Conservation (phyloP, 1,139 yeast species). For the Suhomyces bribrorum region DNA sequence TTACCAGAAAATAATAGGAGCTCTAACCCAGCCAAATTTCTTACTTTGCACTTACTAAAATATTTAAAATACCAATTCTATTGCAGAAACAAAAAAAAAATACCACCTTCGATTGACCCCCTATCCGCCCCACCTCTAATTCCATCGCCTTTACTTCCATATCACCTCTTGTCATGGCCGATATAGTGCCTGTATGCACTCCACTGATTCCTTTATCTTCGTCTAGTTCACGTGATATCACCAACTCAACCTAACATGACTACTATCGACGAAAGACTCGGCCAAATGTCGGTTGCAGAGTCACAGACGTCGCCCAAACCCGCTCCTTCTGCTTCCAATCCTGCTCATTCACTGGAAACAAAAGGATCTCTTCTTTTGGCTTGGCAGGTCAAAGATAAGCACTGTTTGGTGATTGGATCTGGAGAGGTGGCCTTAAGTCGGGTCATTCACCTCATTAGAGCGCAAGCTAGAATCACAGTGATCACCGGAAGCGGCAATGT, state of each 20-base stretch:
- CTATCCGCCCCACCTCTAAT: too few species aligned
- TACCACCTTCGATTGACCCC: too few species aligned
- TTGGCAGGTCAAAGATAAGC: constrained; percentile 67
- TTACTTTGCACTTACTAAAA: too few species aligned
- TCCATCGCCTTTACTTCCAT: too few species aligned
- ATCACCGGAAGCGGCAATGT: constrained; percentile 51
- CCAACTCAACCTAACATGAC: constrained; percentile 3
- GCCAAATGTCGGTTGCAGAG: constrained; percentile 1
- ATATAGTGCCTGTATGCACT: not conserved
- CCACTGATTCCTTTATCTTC: not conserved
- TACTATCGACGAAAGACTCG: constrained; percentile 1
- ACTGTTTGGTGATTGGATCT: constrained; percentile 74
- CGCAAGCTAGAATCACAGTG: constrained; percentile 71
- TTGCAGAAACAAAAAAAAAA: too few species aligned
- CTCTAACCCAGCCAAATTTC: too few species aligned
- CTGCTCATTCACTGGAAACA: constrained; percentile 15
- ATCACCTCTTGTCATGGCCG: too few species aligned
- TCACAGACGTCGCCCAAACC: not conserved
- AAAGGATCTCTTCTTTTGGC: constrained; percentile 66
- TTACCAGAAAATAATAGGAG: too few species aligned
- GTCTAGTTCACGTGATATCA: constrained; percentile 2
- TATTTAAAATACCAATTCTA: too few species aligned
- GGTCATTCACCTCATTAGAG: constrained; percentile 63
- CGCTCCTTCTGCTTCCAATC: not conserved
- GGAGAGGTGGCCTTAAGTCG: constrained; percentile 82